A percentile compares a stretch with the other conserved stretches of the same genome.
phyloP scores from a whole-genome alignment of 495 filamentous ascomycete species.

The Cercophora sp. region DNA sequence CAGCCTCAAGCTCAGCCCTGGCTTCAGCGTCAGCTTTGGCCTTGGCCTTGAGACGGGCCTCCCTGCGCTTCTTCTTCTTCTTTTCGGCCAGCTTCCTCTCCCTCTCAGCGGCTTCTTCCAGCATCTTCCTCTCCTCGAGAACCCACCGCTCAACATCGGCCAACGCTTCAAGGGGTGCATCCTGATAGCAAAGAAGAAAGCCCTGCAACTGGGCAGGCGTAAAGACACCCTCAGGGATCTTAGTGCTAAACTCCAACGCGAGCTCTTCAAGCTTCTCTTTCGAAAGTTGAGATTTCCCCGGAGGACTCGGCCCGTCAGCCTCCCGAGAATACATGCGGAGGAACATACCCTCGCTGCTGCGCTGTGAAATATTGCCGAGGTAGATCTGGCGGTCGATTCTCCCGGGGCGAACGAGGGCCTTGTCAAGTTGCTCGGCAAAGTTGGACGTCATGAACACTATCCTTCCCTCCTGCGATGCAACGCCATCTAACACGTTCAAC shows the following conservation, averaged over 20 bases:
- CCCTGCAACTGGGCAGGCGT: constrained; percentile 68
- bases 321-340: constrained; percentile 43
- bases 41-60: constrained; percentile 4
- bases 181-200: constrained; percentile 54
- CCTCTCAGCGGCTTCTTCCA: constrained; percentile 21
- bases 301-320: constrained; percentile 10
- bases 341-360: constrained; percentile 48
- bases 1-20: constrained; percentile 13
- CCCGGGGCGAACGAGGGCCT: constrained; percentile 63
- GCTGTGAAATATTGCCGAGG: constrained; percentile 48
- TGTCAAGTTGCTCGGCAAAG: constrained; percentile 60
- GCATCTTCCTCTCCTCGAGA: constrained; percentile 18
- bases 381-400: constrained; percentile 63
- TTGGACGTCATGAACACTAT: constrained; percentile 78
- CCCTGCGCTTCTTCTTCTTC: constrained; percentile 15
- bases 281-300: constrained; percentile 8
- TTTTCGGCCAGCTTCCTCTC: constrained; percentile 14
- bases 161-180: constrained; percentile 48
- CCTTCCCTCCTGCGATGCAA: constrained; percentile 64
- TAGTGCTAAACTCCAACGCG: constrained; percentile 46
- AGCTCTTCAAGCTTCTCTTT: constrained; percentile 36
- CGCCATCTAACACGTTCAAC: constrained; percentile 69
- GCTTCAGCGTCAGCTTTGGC: constrained; percentile 7
- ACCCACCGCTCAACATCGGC: constrained; percentile 46
- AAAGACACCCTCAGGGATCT: constrained; percentile 52